Evolutionary conservation across 306 rosid species (phyloP).

Genomic region (Prunus padus): DNA sequence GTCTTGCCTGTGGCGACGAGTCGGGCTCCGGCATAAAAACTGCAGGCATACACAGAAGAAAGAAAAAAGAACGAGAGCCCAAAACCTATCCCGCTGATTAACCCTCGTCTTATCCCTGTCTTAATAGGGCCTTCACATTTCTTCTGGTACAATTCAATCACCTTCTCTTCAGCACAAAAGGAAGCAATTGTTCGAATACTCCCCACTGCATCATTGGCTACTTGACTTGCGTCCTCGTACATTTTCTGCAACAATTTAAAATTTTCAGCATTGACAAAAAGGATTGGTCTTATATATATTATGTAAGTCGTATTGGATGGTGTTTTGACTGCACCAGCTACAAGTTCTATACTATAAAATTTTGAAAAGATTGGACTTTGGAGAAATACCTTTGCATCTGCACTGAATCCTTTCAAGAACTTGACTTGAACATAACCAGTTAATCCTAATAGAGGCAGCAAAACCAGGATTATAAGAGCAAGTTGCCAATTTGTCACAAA

Average conservation of each 20-base stretch:
- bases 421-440: slow-evolving; percentile 52
- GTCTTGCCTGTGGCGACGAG: slow-evolving; percentile 45
- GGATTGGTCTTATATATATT: neutral
- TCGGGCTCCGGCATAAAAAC: slow-evolving; percentile 62
- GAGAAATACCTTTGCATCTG: slow-evolving; percentile 62
- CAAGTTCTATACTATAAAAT: neutral
- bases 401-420: slow-evolving; percentile 61
- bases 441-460: slow-evolving; percentile 53
- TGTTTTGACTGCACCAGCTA: neutral
- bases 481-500: slow-evolving; percentile 68
- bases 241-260: slow-evolving; percentile 43
- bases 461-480: slow-evolving; percentile 54
- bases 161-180: slow-evolving; percentile 86
- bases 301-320: neutral
- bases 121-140: slow-evolving; percentile 61
- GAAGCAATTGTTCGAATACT: slow-evolving; percentile 78
- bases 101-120: slow-evolving; percentile 49
- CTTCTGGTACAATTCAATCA: slow-evolving; percentile 48
- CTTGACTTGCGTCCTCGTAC: slow-evolving; percentile 83
- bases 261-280: slow-evolving; percentile 2
- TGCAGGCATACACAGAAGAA: slow-evolving; percentile 44
- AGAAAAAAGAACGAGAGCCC: slow-evolving; percentile 54
- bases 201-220: slow-evolving; percentile 75
- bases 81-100: slow-evolving; percentile 50
- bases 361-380: neutral